Evolutionary conservation across 2,329 filamentous ascomycete genomes (phyloP).

Genomic region (Sarocladium brachiariae): DNA sequence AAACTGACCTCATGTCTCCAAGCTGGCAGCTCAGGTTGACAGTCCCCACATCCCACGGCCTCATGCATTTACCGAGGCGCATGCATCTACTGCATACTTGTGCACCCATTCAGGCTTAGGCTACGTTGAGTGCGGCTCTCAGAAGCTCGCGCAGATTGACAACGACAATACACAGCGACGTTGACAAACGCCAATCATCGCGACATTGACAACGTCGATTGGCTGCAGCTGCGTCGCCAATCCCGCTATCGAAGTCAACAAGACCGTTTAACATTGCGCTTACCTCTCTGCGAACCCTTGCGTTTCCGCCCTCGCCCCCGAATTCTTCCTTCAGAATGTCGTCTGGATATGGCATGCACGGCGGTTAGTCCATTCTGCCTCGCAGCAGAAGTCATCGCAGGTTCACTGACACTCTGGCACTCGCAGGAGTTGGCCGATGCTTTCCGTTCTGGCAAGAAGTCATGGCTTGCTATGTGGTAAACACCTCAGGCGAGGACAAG

Average conservation of each 20-base stretch:
- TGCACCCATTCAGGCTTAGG: conserved; percentile 4
- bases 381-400: background rate
- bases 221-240: background rate
- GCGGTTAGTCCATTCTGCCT: conserved; percentile 50
- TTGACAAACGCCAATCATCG: background rate
- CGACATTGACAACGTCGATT: background rate
- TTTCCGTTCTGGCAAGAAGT: conserved; percentile 99
- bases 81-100: background rate
- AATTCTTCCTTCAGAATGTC: conserved; percentile 47
- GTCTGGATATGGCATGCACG: conserved; percentile 75
- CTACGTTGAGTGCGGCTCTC: background rate
- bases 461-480: conserved; percentile 95
- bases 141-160: background rate
- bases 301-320: background rate
- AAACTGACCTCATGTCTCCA: background rate
- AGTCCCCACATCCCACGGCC: background rate
- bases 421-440: conserved; percentile 64
- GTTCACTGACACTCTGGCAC: conserved; percentile 15
- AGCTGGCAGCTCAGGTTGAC: background rate
- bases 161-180: conserved; percentile 1
- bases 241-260: background rate
- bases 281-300: background rate
- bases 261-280: background rate
- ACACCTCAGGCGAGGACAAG: conserved; percentile 71
- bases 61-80: conserved; percentile 1